These are phyloP conservation scores for Rossbeevera mucosa DNA, from an alignment of 768 basidiomycete genomes.

Conservation along the genomic window DNA sequence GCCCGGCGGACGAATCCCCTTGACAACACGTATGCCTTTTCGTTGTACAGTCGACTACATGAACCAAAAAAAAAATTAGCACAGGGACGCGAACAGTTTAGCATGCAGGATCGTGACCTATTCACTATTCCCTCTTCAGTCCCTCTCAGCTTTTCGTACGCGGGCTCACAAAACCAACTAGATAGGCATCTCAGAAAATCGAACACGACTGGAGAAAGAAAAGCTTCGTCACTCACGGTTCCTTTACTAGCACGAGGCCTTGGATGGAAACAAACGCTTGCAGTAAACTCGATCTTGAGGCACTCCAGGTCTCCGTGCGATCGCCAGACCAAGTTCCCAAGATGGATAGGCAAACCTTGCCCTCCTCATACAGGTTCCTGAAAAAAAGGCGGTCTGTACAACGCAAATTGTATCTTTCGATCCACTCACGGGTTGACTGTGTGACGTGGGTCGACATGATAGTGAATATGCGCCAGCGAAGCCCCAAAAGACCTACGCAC, in stretches of 20 bases:
- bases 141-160: conserved; percentile 86
- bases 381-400: not conserved
- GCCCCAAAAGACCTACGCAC: conserved; percentile 9
- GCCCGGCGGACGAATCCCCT: conserved; percentile 88
- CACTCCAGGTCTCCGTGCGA: conserved; percentile 81
- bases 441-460: not conserved
- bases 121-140: conserved; percentile 88
- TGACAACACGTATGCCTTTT: conserved; percentile 89
- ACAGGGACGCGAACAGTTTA: not conserved
- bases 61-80: conserved; percentile 10
- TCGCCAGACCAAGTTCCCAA: conserved; percentile 92
- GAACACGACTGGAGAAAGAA: not conserved
- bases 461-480: not conserved
- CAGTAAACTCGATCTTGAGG: conserved; percentile 77
- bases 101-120: conserved; percentile 43
- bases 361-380: conserved; percentile 91
- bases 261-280: conserved; percentile 94
- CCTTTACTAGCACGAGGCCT: conserved; percentile 86
- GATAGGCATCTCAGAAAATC: conserved; percentile 1
- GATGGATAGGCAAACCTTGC: conserved; percentile 90
- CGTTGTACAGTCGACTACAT: conserved; percentile 79
- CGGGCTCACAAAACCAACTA: conserved; percentile 90
- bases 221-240: conserved; percentile 59
- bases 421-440: conserved; percentile 68
- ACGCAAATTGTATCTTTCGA: not conserved